These are phyloP conservation scores for Apophysomyces ossiformis DNA, from an alignment of 371 early-diverging fungal species.

Conservation along the genomic window DNA sequence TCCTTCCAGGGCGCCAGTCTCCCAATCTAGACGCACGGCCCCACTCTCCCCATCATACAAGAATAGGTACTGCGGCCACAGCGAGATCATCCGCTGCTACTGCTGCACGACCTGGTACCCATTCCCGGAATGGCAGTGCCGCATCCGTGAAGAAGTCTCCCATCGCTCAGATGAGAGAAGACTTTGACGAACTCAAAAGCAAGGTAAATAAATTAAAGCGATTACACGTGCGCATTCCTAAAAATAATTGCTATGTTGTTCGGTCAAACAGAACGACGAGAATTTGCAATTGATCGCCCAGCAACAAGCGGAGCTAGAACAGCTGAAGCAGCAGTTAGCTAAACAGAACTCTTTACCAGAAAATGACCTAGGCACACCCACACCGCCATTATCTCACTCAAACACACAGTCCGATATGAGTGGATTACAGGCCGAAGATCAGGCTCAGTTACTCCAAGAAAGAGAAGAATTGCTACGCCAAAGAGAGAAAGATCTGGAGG, in stretches of 20 bases:
- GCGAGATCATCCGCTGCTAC: slow-evolving; percentile 17
- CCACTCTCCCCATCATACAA: slow-evolving; percentile 20
- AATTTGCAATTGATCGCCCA: slow-evolving; percentile 49
- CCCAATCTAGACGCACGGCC: slow-evolving; percentile 21
- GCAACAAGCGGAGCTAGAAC: slow-evolving; percentile 60
- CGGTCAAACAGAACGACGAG: slow-evolving; percentile 38
- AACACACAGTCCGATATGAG: slow-evolving; percentile 23
- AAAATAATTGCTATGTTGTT: background rate
- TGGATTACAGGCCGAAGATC: slow-evolving; percentile 21
- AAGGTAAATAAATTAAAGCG: slow-evolving; percentile 22
- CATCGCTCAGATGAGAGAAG: slow-evolving; percentile 39
- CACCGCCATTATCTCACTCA: slow-evolving; percentile 20
- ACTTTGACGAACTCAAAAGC: slow-evolving; percentile 32
- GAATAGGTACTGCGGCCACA: slow-evolving; percentile 9
- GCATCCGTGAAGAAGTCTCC: slow-evolving; percentile 33
- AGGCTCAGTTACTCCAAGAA: slow-evolving; percentile 22
- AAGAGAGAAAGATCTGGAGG: slow-evolving; percentile 46
- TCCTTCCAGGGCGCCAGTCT: slow-evolving; percentile 10
- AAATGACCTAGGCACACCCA: slow-evolving; percentile 13
- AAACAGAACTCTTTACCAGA: slow-evolving; percentile 14
- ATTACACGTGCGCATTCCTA: no score
- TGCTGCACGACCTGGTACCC: slow-evolving; percentile 19
- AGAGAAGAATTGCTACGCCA: slow-evolving; percentile 31
- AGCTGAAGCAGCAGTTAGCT: slow-evolving; percentile 29
- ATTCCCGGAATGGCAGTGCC: slow-evolving; percentile 28